Evolutionary conservation across 768 basidiomycete species (phyloP).

Genomic region (Xanthoconium stramineum): DNA sequence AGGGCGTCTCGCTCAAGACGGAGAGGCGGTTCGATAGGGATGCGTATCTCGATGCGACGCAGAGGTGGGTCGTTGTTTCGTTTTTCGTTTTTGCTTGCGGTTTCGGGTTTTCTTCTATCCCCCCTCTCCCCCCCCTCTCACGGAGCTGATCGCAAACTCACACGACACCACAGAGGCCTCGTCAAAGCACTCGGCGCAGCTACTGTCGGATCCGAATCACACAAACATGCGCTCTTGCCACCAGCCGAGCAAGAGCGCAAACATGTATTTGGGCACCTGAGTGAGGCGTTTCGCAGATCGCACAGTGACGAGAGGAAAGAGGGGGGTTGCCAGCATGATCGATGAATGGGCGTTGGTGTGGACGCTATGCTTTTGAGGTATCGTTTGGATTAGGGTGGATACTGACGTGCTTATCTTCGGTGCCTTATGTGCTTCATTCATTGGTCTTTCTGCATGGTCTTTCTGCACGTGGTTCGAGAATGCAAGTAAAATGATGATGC

Average conservation of each 20-base stretch:
- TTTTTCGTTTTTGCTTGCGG: too few relatives aligned
- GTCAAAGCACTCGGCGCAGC: conserved; percentile 50
- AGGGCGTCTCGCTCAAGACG: conserved; percentile 67
- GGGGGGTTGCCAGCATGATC: too few relatives aligned
- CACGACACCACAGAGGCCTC: conserved; percentile 37
- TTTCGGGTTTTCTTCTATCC: too few relatives aligned
- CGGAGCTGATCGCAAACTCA: background rate
- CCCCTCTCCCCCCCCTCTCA: background rate
- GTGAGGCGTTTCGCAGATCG: conserved; percentile 6
- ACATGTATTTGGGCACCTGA: background rate
- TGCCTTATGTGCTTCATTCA: too few relatives aligned
- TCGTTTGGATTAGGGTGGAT: too few relatives aligned
- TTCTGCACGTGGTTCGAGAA: too few relatives aligned
- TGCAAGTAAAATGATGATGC: too few relatives aligned
- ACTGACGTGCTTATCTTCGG: too few relatives aligned
- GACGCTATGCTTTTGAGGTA: too few relatives aligned
- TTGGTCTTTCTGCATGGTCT: too few relatives aligned
- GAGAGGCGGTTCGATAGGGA: conserved; percentile 55
- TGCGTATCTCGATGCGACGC: conserved; percentile 70
- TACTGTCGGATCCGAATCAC: conserved; percentile 31
- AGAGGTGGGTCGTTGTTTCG: conserved; percentile 42
- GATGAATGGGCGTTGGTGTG: too few relatives aligned
- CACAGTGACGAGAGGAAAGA: background rate
- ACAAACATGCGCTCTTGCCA: conserved; percentile 8
- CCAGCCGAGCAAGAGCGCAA: background rate